A percentile compares a stretch with the other conserved stretches of the same genome.
These are phyloP conservation scores for Closterium sp. DNA, from an alignment of 139 green algal species.

Conservation along the genomic window DNA sequence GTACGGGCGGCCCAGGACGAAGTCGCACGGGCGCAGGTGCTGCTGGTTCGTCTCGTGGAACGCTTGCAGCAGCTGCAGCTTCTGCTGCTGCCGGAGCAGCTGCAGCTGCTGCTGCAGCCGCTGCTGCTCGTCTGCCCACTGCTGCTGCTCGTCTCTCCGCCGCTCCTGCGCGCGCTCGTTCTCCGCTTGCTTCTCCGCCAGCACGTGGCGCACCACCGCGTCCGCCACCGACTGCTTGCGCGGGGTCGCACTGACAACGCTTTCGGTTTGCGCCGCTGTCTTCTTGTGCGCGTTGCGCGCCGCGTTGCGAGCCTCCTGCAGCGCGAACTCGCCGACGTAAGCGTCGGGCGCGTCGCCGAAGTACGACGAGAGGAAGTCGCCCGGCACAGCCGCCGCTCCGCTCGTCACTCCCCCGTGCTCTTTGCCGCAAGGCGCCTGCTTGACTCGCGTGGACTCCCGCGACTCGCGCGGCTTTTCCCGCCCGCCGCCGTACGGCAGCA, in stretches of 20 bases:
- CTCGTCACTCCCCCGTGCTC: neutral
- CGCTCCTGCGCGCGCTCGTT: neutral
- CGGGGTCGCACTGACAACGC: neutral
- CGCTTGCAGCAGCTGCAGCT: neutral
- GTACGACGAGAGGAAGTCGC: neutral
- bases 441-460: neutral
- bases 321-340: neutral
- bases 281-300: neutral
- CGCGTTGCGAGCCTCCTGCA: neutral
- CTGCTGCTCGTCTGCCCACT: neutral
- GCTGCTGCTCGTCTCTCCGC: neutral
- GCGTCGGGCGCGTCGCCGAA: neutral
- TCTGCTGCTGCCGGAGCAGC: neutral
- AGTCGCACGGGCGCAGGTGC: conserved; percentile 6
- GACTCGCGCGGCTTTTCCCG: neutral
- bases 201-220: neutral
- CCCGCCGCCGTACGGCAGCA: neutral
- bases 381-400: neutral
- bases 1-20: neutral
- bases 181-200: neutral
- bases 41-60: neutral
- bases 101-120: neutral
- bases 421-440: neutral
- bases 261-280: neutral
- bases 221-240: neutral